Evolutionary conservation across 768 basidiomycete genomes (phyloP), one percentile per base, ranked within the genome.

Genomic region (Boletus fagicola): DNA sequence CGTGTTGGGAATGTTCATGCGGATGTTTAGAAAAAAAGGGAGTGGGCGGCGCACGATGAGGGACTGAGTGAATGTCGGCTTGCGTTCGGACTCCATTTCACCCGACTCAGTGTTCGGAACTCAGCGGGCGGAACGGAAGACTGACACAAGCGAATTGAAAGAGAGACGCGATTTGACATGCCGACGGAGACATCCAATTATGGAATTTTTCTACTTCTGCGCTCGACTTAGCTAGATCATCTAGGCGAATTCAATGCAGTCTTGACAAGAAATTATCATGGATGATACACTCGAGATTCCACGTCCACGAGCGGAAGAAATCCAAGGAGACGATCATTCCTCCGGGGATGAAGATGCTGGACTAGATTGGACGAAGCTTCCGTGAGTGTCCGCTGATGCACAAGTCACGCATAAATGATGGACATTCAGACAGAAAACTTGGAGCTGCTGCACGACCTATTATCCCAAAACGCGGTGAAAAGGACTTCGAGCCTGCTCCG

Each of bases 401-500:
- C 20, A 42, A 49, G 39, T 55, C 53, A 54, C 53, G 12, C 31
- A 49, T 55, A n/a, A 42, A 63, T 47, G 46, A 45, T 39, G 13
- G 28, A 51, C 40, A 20, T 33, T 43, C 36, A 33, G 46, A 51
- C 56, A 71, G 68, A 45, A 68, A 61, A 44, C 20, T 51, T 40
- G 71, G 64, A 11, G 63, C 64, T 16, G 60, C 72, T 16, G 65
- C 73, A 5, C 81, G 86, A 40, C 90, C 89, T 3, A 77, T 90
- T 7, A 95, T 99, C 50, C 97, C 97, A 7, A 95, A 92, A 72
- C 84, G 97, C 28, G 97, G 97, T 2, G 97, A 98, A 73, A 98
- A 99, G 69, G 95, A 98, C 62, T 98, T 94, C 62, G 96, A 98
- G 69, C 97, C 97, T 2, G 77, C 78, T 62, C 66, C 75, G 22